A percentile compares a stretch with the other conserved stretches of the same genome.
Evolutionary conservation across 2,329 filamentous ascomycete species (phyloP).

Genomic region (Monilinia vaccinii-corymbosi): DNA sequence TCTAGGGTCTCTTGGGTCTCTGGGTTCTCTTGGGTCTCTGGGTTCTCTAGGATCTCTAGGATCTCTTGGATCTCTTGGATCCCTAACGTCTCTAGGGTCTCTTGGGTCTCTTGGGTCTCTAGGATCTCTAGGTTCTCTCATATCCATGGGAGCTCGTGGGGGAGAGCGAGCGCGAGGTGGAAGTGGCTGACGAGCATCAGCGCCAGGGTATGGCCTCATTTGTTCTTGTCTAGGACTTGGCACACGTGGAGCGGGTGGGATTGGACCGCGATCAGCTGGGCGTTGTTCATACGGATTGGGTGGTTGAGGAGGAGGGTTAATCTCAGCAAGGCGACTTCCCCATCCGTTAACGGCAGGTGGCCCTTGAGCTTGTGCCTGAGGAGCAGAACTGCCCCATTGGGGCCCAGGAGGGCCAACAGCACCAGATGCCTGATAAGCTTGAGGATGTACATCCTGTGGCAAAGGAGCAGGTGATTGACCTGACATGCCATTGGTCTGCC

Average conservation of each 20-base stretch:
- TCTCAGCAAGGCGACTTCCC: constrained; percentile 64
- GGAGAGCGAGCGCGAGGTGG: constrained; percentile 49
- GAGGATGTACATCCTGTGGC: constrained; percentile 91
- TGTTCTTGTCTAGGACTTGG: constrained; percentile 69
- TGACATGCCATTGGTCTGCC: constrained; percentile 61
- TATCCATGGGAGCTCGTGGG: constrained; percentile 25
- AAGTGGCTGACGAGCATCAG: constrained; percentile 42
- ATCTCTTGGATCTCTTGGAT: constrained; percentile 25
- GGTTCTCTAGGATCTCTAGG: neutral
- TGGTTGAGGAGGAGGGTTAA: constrained; percentile 66
- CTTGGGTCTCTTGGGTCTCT: constrained; percentile 1
- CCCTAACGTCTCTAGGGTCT: constrained; percentile 24
- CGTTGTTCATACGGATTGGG: constrained; percentile 76
- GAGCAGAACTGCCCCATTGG: constrained; percentile 76
- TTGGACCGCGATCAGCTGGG: constrained; percentile 60
- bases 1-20: neutral
- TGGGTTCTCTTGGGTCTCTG: neutral
- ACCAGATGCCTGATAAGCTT: constrained; percentile 78
- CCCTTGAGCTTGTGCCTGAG: constrained; percentile 50
- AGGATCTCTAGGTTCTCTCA: neutral
- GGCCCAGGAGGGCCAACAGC: constrained; percentile 78
- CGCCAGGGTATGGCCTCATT: constrained; percentile 59
- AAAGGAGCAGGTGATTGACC: constrained; percentile 71
- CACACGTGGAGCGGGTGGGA: constrained; percentile 51
- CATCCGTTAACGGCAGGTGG: constrained; percentile 39